Evolutionary conservation across 805 yeast genomes (phyloP).

Genomic region (Yamadazyma scolyti): DNA sequence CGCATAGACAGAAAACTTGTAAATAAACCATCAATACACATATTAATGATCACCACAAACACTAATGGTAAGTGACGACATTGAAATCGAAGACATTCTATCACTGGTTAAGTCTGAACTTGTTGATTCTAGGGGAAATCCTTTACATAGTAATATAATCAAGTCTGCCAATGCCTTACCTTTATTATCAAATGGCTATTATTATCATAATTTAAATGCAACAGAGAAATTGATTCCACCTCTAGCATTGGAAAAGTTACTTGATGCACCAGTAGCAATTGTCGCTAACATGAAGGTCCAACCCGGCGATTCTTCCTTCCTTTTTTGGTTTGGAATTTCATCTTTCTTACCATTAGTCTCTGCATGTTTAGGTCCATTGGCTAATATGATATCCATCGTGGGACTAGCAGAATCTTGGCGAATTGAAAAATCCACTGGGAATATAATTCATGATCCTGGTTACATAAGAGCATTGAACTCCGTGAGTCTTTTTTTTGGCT

Average conservation of each 20-base stretch:
- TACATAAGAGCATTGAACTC: conserved; percentile 57
- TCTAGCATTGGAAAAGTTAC: conserved; percentile 22
- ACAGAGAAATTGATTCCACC: conserved; percentile 17
- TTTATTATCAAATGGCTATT: conserved; percentile 7
- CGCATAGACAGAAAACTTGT: too few relatives aligned
- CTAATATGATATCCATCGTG: conserved; percentile 69
- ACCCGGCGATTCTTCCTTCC: conserved; percentile 35
- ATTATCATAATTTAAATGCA: conserved; percentile 7
- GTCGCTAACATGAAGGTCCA: conserved; percentile 26
- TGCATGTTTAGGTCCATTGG: conserved; percentile 76
- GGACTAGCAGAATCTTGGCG: conserved; percentile 74
- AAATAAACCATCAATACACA: too few relatives aligned
- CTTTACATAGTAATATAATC: too few relatives aligned
- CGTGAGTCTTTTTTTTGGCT: conserved; percentile 60
- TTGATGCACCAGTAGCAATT: conserved; percentile 29
- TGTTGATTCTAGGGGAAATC: too few relatives aligned
- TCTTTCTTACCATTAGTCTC: conserved; percentile 71
- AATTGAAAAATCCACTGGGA: conserved; percentile 18
- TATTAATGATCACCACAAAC: too few relatives aligned
- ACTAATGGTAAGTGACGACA: too few relatives aligned
- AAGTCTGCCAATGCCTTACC: conserved; percentile 3
- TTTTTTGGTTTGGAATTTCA: conserved; percentile 64
- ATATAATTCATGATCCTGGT: conserved; percentile 27
- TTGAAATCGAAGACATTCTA: too few relatives aligned
- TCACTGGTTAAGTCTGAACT: too few relatives aligned